Evolutionary conservation across 2,329 filamentous ascomycete species (phyloP), one percentile per base, ranked within the genome.

Genomic region (Penicillium glabrum): DNA sequence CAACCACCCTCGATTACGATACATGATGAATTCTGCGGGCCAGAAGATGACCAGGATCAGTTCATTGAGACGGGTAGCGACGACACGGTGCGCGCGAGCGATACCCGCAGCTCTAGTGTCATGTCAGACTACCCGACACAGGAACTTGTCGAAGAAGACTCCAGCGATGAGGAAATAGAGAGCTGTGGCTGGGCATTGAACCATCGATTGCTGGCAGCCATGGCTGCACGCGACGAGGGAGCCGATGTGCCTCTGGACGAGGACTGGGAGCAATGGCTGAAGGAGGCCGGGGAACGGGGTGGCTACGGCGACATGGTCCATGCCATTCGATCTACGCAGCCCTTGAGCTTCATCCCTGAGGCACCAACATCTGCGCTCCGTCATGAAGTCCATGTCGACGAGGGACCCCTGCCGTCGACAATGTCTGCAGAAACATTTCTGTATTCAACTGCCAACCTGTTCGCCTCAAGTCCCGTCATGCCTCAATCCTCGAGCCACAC

Each of bases 231-330:
- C 55, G 79, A 81, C 57, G 76, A 77, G 59, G 80, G 80, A 37
- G 75, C 71, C 23, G 67, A 78, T 57, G 77, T 79, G 33, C 69
- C 76, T 24, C 65, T 78, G 7, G 76, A 79, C 39, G 73, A 75
- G 51, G 75, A 77, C 54, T 85, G 81, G 79, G 83, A 85, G 64
- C 82, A 84, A 64, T 85, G 82, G 76, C 69, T 85, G 56, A 84
- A 84, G 64, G 82, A 85, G 62, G 81, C 78, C 9, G 76, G 80
- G 16, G 82, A 85, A 63, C 73, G 80, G 37, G 80, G 80, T 49
- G 70, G 69, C 47, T 77, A 75, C 59, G 64, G 67, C n/a, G 73
- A 76, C 46, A 71, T 77, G 62, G 62, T 77, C 24, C 67, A 74
- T 56, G 71, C 74, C 9, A 75, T 77, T 56, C 67, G 74, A 46